Evolutionary conservation across 2,329 filamentous ascomycete species (phyloP).

Genomic region (Periconia digitata): DNA sequence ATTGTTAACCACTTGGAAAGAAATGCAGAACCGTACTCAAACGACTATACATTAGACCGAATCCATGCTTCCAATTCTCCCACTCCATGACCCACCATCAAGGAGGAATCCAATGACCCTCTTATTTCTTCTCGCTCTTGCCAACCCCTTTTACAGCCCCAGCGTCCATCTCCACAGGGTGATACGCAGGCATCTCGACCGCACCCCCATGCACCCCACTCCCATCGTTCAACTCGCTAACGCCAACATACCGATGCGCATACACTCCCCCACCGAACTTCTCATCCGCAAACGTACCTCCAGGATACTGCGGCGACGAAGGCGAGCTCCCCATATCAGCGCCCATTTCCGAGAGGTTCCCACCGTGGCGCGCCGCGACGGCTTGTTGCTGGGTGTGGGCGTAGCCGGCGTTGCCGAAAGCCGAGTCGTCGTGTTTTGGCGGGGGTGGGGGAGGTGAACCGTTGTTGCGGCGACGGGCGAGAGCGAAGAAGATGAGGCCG

Average conservation of each 20-base stretch:
- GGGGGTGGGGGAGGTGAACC: background rate
- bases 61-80: background rate
- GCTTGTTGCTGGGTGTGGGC: too few species aligned
- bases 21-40: too few species aligned
- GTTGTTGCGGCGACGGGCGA: slow-evolving; percentile 13
- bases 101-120: background rate
- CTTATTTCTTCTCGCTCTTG: background rate
- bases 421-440: slow-evolving; percentile 9
- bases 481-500: slow-evolving; percentile 13
- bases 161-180: background rate
- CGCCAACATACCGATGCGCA: background rate
- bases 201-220: slow-evolving; percentile 5
- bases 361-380: too few species aligned
- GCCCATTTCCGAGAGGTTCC: slow-evolving; percentile 4
- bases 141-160: background rate
- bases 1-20: too few species aligned
- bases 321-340: slow-evolving; percentile 4
- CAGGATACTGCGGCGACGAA: background rate
- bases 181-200: slow-evolving; percentile 6
- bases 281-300: background rate
- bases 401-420: slow-evolving; percentile 2
- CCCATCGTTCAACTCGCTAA: slow-evolving; percentile 1
- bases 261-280: background rate
- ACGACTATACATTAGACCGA: too few species aligned
- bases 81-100: background rate